Base-by-base conservation (phyloP, 2,329 filamentous ascomycete species). In the Paraphaeosphaeria minitans region DNA sequence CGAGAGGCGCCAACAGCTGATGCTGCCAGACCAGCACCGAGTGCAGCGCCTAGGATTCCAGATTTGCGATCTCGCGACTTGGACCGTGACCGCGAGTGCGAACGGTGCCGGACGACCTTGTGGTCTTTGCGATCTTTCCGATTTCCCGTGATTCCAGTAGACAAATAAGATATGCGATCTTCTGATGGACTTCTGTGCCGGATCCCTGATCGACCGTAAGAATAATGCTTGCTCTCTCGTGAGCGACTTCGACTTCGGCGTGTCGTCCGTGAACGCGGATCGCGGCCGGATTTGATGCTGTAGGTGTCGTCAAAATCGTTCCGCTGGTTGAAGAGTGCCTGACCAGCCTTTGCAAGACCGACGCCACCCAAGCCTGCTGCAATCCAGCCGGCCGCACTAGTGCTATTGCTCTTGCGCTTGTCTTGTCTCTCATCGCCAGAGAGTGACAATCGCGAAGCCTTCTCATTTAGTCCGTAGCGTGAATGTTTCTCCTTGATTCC, bases 251-350 rank as follows among this genome's bases (percentile, higher is more conserved):
- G 72, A 47, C 75, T 73, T 16, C 71, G 72, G 59, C 62, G 60
- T 16, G 68, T 71, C 12, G 65, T 61, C 45, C 66, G 62, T 1
- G 74, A 74, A 53, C 76, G 74, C 39, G 60, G 53, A 1, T 73
- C 70, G 22, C 78, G 80, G 19, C 85, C 84, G 55, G 84, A 83
- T 56, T 83, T 84, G 64, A 86, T 78, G 64, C 82, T 87, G 62
- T 87, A 85, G 0, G 83, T 85, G 65, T 87, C 85, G 62, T 87
- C 83, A 61, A 86, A 87, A 53, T 86, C 83, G 58, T 84, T 77
- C 39, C 71, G 76, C 31, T 77, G 78, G 47, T 77, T 80, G 64
- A 82, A 84, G 13, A 88, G 66, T 2, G 82, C 82, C 66, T 85
- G 83, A 2, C 83, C 83, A 49, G 83, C 77, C 56, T 81, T 81